Conservation (phyloP, 257 asterid species). For the Solanum habrochaites region DNA sequence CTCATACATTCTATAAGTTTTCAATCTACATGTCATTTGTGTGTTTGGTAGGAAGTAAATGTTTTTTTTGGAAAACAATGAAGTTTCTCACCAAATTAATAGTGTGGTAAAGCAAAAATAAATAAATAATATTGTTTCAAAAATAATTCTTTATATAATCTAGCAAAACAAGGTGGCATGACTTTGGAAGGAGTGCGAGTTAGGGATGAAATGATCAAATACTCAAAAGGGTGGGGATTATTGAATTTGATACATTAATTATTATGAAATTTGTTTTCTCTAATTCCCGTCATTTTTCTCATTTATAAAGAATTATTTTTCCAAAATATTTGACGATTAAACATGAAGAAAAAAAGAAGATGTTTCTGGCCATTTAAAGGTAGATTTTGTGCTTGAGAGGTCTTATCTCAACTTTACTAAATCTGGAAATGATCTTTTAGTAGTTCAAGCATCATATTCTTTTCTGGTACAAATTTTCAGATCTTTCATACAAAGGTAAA, state of each 20-base stretch:
- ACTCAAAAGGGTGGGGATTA: neutral
- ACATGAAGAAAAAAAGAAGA: too few relatives aligned
- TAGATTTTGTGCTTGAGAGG: neutral
- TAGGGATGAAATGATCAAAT: neutral
- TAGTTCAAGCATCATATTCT: neutral
- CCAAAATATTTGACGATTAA: too few relatives aligned
- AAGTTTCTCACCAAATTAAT: too few relatives aligned
- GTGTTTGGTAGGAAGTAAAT: too few relatives aligned
- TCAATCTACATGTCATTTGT: neutral
- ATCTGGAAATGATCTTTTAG: neutral
- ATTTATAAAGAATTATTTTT: too few relatives aligned
- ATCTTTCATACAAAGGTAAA: too few relatives aligned
- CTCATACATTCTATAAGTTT: neutral
- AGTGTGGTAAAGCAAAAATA: neutral
- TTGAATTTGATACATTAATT: neutral
- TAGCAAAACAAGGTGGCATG: neutral
- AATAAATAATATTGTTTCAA: too few relatives aligned
- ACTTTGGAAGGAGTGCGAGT: too few relatives aligned
- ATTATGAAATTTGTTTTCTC: too few relatives aligned
- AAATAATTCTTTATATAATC: too few relatives aligned
- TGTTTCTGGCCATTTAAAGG: neutral
- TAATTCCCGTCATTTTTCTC: too few relatives aligned
- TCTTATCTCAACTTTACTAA: neutral
- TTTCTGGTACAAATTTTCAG: too few relatives aligned
- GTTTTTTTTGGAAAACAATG: neutral